These are phyloP conservation scores for Eucalyptus regnans DNA, from an alignment of 345 rosid species.

Conservation along the genomic window DNA sequence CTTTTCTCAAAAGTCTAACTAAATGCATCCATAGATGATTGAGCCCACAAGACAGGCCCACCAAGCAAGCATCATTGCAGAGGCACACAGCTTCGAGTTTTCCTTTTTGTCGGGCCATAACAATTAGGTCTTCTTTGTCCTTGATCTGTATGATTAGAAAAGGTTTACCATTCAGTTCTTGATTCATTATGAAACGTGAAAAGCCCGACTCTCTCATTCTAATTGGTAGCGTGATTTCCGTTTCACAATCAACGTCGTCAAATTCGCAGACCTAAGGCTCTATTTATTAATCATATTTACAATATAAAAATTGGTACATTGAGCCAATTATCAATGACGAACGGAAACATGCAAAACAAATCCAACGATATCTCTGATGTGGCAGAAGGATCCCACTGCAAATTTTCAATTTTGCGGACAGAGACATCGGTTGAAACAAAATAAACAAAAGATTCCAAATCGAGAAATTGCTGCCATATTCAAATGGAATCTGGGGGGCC, in stretches of 20 bases:
- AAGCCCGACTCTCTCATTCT: background rate
- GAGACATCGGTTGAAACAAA: background rate
- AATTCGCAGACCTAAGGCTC: background rate
- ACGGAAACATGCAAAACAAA: background rate
- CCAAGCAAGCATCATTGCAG: background rate
- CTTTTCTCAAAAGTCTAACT: too few species aligned
- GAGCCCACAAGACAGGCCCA: background rate
- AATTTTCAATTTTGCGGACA: background rate
- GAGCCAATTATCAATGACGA: background rate
- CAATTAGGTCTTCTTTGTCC: background rate
- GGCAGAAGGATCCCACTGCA: background rate
- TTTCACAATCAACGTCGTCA: background rate
- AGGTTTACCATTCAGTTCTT: background rate
- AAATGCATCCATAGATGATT: too few species aligned
- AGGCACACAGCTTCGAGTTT: background rate
- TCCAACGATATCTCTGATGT: background rate
- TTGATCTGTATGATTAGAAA: background rate
- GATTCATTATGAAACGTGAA: background rate
- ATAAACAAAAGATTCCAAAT: background rate
- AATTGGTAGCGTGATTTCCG: background rate
- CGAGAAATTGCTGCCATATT: background rate
- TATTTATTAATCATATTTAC: background rate
- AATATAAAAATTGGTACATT: fast-evolving
- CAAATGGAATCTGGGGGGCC: background rate
- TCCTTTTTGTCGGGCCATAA: background rate